phyloP scores from a whole-genome alignment of 768 basidiomycete genomes.

The Nevesoporus exiguus region DNA sequence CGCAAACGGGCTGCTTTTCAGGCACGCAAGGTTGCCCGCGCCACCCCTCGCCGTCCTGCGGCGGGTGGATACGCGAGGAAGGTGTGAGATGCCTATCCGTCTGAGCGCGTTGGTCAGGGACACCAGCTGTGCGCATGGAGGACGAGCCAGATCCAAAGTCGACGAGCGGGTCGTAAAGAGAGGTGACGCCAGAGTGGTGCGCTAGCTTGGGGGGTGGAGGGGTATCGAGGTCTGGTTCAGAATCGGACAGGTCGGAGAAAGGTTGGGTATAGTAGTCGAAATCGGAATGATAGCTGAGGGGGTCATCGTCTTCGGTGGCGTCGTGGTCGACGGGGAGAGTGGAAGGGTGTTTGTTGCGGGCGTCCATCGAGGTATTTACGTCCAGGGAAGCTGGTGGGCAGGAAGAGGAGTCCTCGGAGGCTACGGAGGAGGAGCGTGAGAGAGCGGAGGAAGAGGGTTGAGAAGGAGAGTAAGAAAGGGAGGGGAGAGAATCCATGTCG shows the following conservation, averaged over 20 bases:
- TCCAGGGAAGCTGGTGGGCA: constrained; percentile 15
- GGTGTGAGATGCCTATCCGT: too few relatives aligned
- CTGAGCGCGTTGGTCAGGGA: background rate
- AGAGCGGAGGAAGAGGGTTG: constrained; percentile 36
- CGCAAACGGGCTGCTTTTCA: constrained; percentile 16
- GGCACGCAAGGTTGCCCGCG: constrained; percentile 13
- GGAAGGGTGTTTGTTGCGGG: constrained; percentile 7
- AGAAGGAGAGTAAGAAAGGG: constrained; percentile 31
- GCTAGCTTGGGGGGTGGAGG: constrained; percentile 1
- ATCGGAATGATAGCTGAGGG: constrained; percentile 35
- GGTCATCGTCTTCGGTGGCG: constrained; percentile 27
- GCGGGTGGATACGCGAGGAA: constrained; percentile 5
- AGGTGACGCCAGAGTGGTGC: constrained; percentile 15
- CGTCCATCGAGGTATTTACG: constrained; percentile 19
- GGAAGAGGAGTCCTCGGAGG: constrained; percentile 19
- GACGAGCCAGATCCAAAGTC: constrained; percentile 45
- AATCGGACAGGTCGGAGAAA: constrained; percentile 31
- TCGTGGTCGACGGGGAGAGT: constrained; percentile 4
- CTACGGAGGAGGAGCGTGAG: constrained; percentile 43
- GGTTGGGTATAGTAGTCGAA: constrained; percentile 36
- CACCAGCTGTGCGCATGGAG: constrained; percentile 22
- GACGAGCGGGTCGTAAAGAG: constrained; percentile 23
- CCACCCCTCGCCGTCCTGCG: constrained; percentile 20
- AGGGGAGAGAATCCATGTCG: constrained; percentile 33
- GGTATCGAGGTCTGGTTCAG: constrained; percentile 20